Evolutionary conservation across 371 early-diverging fungal species (phyloP).

Genomic region (Mucor indicus): DNA sequence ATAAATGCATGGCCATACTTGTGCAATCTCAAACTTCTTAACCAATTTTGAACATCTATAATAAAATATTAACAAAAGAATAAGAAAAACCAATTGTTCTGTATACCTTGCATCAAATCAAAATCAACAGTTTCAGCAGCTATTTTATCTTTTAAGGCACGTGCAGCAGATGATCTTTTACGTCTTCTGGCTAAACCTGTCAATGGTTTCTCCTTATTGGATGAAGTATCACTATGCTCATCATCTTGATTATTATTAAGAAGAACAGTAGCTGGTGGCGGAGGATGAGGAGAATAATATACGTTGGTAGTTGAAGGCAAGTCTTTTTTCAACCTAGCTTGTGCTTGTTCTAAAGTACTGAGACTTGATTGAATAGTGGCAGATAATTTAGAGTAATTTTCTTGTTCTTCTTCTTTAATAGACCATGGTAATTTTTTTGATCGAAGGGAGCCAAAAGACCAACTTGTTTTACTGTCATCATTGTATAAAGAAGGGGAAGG

Average conservation of each 20-base stretch:
- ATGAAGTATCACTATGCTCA: constrained; percentile 48
- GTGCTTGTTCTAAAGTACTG: constrained; percentile 36
- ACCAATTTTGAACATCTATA: constrained; percentile 89
- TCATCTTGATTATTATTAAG: constrained; percentile 26
- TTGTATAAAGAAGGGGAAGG: constrained; percentile 6
- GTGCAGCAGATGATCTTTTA: constrained; percentile 46
- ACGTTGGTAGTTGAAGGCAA: not conserved
- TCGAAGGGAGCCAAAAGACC: constrained; percentile 23
- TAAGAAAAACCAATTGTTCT: not conserved
- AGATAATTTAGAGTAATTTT: not conserved
- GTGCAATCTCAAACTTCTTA: constrained; percentile 88
- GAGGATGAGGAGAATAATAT: not conserved
- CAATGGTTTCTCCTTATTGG: constrained; percentile 24
- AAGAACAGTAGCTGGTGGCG: not conserved
- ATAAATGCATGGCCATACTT: constrained; percentile 92
- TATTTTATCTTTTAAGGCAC: constrained; percentile 72
- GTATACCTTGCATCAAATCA: constrained; percentile 69
- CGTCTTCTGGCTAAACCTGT: constrained; percentile 46
- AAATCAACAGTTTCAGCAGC: constrained; percentile 80
- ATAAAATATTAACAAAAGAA: not conserved
- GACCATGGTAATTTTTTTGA: constrained; percentile 17
- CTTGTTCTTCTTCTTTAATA: constrained; percentile 12
- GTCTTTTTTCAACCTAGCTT: constrained; percentile 27
- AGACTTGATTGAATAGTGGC: constrained; percentile 17
- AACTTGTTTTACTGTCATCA: constrained; percentile 11